Evolutionary conservation across 2,329 filamentous ascomycete genomes (phyloP), one percentile per base, ranked within the genome.

Genomic region (Ascochyta lentis): DNA sequence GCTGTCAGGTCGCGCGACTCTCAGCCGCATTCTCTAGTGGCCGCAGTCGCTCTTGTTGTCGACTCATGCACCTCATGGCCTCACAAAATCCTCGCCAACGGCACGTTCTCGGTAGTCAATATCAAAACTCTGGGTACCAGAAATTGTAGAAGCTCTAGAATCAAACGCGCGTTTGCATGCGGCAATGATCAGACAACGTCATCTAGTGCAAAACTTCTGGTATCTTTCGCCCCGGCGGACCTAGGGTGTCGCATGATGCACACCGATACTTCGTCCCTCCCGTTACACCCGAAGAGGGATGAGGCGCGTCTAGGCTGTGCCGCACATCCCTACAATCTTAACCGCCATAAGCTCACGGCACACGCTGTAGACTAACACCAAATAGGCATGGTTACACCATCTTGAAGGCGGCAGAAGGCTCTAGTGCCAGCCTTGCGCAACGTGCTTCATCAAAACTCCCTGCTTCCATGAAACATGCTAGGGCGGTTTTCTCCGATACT

Each of bases 401-500:
- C n/a, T 24, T 47, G 26, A 51, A 47, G 37, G 48, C 37, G 42
- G 52, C 52, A 16, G 52, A 45, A 4, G 24, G 52, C 8, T 38
- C 24, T 43, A 39, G 48, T 38, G 37, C 37, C 53, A 51, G 53
- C 47, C 53, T 48, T 48, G 53, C 48, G 37, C 48, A 39, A 42
- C 42, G 43, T 48, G 42, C 53, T 47, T 38, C 24, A 48, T 39
- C 48, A 38, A 43, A 47, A 15, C 29, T 22, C 42, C 48, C 22
- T 51, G 38, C 31, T 5, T 19, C n/a, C 19, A 22, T 56, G 53
- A 56, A 56, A 56, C 53, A 43, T 38, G 26, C 53, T 44, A 51
- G 37, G 42, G 35, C 19, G 19, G 24, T 47, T 47, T 50, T 29
- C 43, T 51, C 47, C 53, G 42, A 56, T 56, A 10, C 47, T 51